Evolutionary conservation across 306 rosid species (phyloP), one percentile per base, ranked within the genome.

Genomic region (Cicer yamashitae): DNA sequence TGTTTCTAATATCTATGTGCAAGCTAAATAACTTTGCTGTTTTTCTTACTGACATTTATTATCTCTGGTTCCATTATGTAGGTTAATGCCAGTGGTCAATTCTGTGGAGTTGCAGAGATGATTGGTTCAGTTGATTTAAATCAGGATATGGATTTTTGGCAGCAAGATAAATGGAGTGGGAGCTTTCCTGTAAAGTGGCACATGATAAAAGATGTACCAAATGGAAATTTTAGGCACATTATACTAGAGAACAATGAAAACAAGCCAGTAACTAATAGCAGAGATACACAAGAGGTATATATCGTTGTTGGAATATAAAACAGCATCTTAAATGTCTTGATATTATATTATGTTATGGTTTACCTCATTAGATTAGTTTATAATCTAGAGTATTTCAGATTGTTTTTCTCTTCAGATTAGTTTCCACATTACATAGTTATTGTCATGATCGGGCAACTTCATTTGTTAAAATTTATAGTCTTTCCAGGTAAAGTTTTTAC

Each of bases 161-260:
- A 94, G 88, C 98, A 94, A 81, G 97, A 91, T 81, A 94, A 94
- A 85, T 94, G 98, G 98, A 90, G 86, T 83, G 98, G 98, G 43
- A 90, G 93, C 89, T 94, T 94, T 81, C 90, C 94, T 86, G 94
- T 94, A 7, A 88, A 87, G 86, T 94, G 98, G 98, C 98, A 91
- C 83, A 73, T 91, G 39, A 76, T 94, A 70, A 94, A 94, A 86
- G 97, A 94, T 76, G 93, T 91, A 34, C 85, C 96, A 12, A 94
- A 91, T 84, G 66, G 83, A 82, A 86, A 86, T 81, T 90, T 91
- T 77, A 86, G 97, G 77, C 98, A 94, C 87, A 89, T 94, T 43
- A 81, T 94, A 67, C 84, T 94, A 57, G 97, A 91, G 80, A 94
- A 91, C 85, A 94, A 94, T 64, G 98, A 94, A 78, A 91, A 90